A percentile compares a stretch with the other conserved stretches of the same genome.
These are phyloP conservation scores for Rhynchospora pubera DNA, from an alignment of 176 grass and related monocot species.

Conservation along the genomic window DNA sequence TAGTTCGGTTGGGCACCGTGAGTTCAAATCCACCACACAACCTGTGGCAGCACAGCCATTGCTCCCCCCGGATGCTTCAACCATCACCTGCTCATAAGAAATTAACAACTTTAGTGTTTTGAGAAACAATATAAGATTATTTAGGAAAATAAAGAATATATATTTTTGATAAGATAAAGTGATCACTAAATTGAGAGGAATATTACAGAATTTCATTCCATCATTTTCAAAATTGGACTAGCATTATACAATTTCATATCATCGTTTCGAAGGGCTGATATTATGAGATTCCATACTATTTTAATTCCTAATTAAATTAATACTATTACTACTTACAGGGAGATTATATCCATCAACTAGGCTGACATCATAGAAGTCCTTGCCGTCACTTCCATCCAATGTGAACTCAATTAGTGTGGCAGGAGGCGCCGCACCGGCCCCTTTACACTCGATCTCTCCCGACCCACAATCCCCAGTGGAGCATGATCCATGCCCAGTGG, in stretches of 20 bases:
- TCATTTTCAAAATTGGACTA: neutral
- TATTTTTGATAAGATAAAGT: neutral
- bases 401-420: conserved; percentile 82
- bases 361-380: conserved; percentile 98
- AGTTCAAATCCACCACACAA: conserved; percentile 65
- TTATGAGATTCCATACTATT: neutral
- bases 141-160: neutral
- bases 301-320: neutral
- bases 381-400: conserved; percentile 37
- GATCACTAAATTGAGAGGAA: neutral
- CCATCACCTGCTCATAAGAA: conserved; percentile 26
- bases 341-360: conserved; percentile 95
- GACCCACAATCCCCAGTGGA: conserved; percentile 77
- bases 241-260: neutral
- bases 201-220: neutral
- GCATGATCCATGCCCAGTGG: conserved; percentile 46
- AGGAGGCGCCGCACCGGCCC: conserved; percentile 51
- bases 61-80: conserved; percentile 33
- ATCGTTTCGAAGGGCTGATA: neutral
- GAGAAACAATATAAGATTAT: neutral
- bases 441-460: conserved; percentile 63
- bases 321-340: conserved; percentile 26
- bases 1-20: conserved; percentile 62
- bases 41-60: conserved; percentile 50
- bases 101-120: neutral